A percentile compares a stretch with the other conserved stretches of the same genome.
These are phyloP conservation scores for Oemleria cerasiformis DNA, from an alignment of 306 rosid genomes.

Conservation along the genomic window DNA sequence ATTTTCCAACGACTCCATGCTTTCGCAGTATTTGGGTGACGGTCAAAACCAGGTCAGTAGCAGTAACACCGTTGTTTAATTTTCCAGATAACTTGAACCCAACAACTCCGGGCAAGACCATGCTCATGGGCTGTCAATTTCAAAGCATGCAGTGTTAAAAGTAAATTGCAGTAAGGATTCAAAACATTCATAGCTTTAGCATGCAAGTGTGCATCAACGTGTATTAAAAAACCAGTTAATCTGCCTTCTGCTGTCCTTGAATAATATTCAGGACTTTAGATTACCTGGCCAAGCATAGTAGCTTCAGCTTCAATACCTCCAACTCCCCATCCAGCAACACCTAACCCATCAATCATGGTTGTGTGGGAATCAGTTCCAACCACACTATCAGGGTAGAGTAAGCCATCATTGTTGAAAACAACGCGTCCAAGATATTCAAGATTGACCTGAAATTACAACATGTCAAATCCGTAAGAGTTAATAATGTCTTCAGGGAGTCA, in stretches of 20 bases:
- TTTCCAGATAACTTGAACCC: slow-evolving; percentile 89
- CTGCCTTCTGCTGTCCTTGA: not conserved
- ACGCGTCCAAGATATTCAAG: slow-evolving; percentile 95
- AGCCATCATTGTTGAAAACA: slow-evolving; percentile 78
- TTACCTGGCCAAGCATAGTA: slow-evolving; percentile 95
- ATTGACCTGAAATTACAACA: slow-evolving; percentile 65
- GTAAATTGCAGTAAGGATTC: slow-evolving; percentile 13
- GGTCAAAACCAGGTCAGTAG: slow-evolving; percentile 91
- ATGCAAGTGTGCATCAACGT: not conserved
- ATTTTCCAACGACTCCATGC: slow-evolving; percentile 95
- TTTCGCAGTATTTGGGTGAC: slow-evolving; percentile 90
- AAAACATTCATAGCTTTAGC: slow-evolving; percentile 2
- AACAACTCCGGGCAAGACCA: slow-evolving; percentile 97
- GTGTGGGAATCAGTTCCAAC: slow-evolving; percentile 97
- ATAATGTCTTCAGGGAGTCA: not conserved
- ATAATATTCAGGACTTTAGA: slow-evolving; percentile 18
- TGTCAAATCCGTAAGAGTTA: not conserved
- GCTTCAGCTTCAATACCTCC: slow-evolving; percentile 99
- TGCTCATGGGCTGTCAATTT: slow-evolving; percentile 80
- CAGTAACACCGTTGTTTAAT: slow-evolving; percentile 74
- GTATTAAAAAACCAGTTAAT: not conserved
- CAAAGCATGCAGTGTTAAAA: slow-evolving; percentile 29
- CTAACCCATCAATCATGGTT: slow-evolving; percentile 93
- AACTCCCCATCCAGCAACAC: slow-evolving; percentile 98
- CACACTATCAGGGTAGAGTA: slow-evolving; percentile 93